phyloP scores from a whole-genome alignment of 441 rosid genomes.

The Daphne laureola region DNA sequence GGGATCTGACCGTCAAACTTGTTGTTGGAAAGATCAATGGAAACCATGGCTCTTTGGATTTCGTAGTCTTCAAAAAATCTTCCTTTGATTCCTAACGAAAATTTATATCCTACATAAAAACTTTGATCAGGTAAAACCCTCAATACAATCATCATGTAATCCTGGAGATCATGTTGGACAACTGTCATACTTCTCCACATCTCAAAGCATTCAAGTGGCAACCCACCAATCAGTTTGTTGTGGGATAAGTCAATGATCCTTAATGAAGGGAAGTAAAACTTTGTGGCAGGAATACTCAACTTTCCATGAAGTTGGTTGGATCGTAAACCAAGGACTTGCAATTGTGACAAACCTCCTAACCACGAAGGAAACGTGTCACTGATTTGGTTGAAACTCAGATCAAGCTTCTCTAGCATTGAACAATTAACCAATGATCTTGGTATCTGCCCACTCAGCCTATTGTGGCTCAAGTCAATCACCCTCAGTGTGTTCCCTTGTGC shows the following conservation, averaged over 20 bases:
- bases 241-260: constrained; percentile 17
- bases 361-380: too few species aligned
- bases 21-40: constrained; percentile 19
- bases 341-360: too few species aligned
- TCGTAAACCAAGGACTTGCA: constrained; percentile 6
- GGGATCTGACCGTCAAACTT: constrained; percentile 20
- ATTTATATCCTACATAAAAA: too few species aligned
- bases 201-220: constrained; percentile 15
- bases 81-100: constrained; percentile 17
- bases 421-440: too few species aligned
- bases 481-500: background rate
- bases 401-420: too few species aligned
- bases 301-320: constrained; percentile 15
- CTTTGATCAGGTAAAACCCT: too few species aligned
- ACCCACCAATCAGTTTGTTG: constrained; percentile 12
- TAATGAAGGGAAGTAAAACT: background rate
- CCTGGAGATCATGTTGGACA: constrained; percentile 6
- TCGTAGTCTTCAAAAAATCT: background rate
- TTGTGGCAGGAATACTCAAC: constrained; percentile 7
- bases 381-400: too few species aligned
- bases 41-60: constrained; percentile 4
- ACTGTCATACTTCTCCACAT: background rate
- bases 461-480: constrained; percentile 13
- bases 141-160: constrained; percentile 13
- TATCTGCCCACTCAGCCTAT: too few species aligned